Evolutionary conservation across 257 asterid genomes (phyloP).

Genomic region (Ligustrum vulgare): DNA sequence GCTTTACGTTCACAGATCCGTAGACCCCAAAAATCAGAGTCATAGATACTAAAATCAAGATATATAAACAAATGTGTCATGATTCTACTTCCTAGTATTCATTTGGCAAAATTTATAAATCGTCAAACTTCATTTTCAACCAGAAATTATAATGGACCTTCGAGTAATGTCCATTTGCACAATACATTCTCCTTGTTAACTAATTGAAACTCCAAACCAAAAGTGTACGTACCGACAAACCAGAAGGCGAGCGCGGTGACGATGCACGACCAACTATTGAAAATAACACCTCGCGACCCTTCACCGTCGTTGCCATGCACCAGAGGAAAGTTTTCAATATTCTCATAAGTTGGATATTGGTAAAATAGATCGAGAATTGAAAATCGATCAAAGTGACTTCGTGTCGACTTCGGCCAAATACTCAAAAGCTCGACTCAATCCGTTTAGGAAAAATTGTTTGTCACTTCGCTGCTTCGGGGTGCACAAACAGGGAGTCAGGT

Average conservation of each 20-base stretch:
- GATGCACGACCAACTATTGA: constrained; percentile 58
- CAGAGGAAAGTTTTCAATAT: constrained; percentile 49
- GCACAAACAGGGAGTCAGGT: too few species aligned
- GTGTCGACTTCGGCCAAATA: too few species aligned
- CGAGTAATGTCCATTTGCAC: not conserved
- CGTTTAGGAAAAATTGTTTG: too few species aligned
- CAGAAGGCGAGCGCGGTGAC: constrained; percentile 53
- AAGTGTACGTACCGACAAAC: constrained; percentile 42
- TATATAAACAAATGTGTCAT: too few species aligned
- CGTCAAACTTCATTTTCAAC: not conserved
- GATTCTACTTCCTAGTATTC: too few species aligned
- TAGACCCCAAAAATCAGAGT: constrained; percentile 65
- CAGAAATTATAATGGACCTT: not conserved
- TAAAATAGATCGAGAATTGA: too few species aligned
- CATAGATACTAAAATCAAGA: constrained; percentile 45
- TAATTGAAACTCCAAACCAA: too few species aligned
- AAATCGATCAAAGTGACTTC: too few species aligned
- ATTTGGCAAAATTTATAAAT: too few species aligned
- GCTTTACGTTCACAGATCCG: constrained; percentile 51
- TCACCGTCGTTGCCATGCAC: constrained; percentile 19
- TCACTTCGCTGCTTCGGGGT: too few species aligned
- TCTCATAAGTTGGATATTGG: too few species aligned
- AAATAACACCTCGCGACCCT: constrained; percentile 2
- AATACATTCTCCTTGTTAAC: not conserved
- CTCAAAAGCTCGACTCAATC: too few species aligned